Percentiles rank a stretch among this genome's conserved stretches.
Conservation (phyloP, 1,139 yeast genomes). For the Kodamaea derodonti region DNA sequence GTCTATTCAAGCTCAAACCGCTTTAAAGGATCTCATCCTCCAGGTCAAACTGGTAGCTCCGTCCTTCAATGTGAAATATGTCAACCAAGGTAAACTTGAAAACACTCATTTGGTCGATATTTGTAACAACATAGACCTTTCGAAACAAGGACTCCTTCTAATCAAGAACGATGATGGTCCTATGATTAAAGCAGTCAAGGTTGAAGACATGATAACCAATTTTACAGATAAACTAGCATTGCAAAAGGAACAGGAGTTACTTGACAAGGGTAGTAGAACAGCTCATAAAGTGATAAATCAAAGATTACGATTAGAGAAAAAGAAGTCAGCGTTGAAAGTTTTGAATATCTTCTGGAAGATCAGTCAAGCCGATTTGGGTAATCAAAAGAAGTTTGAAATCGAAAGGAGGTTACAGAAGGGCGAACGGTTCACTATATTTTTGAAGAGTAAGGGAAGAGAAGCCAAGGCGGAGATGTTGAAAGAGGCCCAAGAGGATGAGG, state of each 20-base stretch:
- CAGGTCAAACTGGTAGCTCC: slow-evolving; percentile 21
- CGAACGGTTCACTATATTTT: slow-evolving; percentile 29
- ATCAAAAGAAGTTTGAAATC: slow-evolving; percentile 38
- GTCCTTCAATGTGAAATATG: slow-evolving; percentile 24
- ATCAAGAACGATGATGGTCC: slow-evolving; percentile 23
- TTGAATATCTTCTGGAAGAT: slow-evolving; percentile 38
- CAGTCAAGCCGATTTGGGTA: slow-evolving; percentile 34
- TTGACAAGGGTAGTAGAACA: slow-evolving; percentile 32
- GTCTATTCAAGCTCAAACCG: slow-evolving; percentile 23
- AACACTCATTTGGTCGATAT: slow-evolving; percentile 23
- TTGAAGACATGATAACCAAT: slow-evolving; percentile 30
- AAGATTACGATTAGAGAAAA: slow-evolving; percentile 31
- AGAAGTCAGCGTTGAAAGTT: slow-evolving; percentile 34
- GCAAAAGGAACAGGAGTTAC: slow-evolving; percentile 28
- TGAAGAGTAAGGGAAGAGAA: slow-evolving; percentile 16
- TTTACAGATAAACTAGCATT: slow-evolving; percentile 34
- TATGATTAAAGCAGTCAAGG: slow-evolving; percentile 25
- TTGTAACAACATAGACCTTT: slow-evolving; percentile 28
- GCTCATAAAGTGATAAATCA: slow-evolving; percentile 27
- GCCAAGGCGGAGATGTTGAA: too few relatives aligned
- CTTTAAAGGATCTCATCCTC: slow-evolving; percentile 28
- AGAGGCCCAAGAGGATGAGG: slow-evolving; percentile 8
- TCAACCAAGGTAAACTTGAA: slow-evolving; percentile 24
- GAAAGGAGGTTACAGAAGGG: slow-evolving; percentile 28
- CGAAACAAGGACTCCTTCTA: slow-evolving; percentile 26